Percentiles rank a stretch among this genome's conserved stretches.
Evolutionary conservation across 768 basidiomycete genomes (phyloP).

Genomic region (Hirschioporus abietinus): DNA sequence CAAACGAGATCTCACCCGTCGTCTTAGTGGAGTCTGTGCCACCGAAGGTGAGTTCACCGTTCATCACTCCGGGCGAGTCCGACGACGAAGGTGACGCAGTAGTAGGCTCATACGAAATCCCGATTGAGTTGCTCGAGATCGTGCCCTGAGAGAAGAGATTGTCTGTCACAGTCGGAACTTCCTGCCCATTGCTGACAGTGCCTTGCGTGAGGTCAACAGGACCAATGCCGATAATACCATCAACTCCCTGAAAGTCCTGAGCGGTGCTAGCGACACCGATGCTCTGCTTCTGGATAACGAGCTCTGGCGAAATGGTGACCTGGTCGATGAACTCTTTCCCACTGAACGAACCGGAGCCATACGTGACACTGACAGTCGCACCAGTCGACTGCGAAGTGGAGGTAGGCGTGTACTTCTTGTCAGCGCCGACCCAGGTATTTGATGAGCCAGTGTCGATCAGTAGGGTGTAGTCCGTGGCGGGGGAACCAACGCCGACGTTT

Average conservation of each 20-base stretch:
- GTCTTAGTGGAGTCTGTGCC: constrained; percentile 40
- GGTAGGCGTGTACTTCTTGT: constrained; percentile 39
- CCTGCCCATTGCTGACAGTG: constrained; percentile 34
- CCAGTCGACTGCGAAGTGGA: constrained; percentile 39
- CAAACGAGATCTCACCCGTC: constrained; percentile 29
- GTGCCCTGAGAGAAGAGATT: constrained; percentile 44
- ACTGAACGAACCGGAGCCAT: constrained; percentile 49
- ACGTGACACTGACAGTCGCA: constrained; percentile 37
- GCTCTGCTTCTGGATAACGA: constrained; percentile 42
- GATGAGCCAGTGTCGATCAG: constrained; percentile 57
- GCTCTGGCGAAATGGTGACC: constrained; percentile 34
- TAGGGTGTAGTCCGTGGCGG: constrained; percentile 43
- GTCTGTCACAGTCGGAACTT: constrained; percentile 53
- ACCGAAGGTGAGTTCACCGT: constrained; percentile 56
- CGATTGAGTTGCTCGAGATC: constrained; percentile 41
- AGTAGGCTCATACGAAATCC: constrained; percentile 49
- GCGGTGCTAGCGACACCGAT: constrained; percentile 42
- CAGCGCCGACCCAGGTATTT: constrained; percentile 56
- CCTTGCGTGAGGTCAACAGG: constrained; percentile 43
- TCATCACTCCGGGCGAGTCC: constrained; percentile 21
- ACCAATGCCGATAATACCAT: constrained; percentile 52
- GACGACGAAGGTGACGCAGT: constrained; percentile 19
- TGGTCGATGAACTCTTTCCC: constrained; percentile 49
- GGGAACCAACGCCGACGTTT: constrained; percentile 46
- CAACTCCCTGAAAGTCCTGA: constrained; percentile 39